phyloP scores from a whole-genome alignment of 768 basidiomycete genomes.

The Leccinum incarnatum region DNA sequence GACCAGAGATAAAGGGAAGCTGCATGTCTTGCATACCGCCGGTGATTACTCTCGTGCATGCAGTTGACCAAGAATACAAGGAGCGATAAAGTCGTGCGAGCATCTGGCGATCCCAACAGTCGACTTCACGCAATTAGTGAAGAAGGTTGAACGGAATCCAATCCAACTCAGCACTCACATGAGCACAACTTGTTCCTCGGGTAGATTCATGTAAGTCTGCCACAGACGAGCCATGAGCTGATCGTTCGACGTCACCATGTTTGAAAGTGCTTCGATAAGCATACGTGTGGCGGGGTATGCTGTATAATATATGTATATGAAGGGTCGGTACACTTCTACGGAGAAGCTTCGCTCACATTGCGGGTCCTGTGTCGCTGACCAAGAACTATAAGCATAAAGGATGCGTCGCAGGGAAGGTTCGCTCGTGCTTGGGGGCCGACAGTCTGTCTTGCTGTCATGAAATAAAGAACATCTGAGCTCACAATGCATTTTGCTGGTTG shows the following conservation, averaged over 20 bases:
- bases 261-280: slow-evolving; percentile 76
- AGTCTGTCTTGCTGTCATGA: slow-evolving; percentile 1
- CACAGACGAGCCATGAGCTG: slow-evolving; percentile 54
- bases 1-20: slow-evolving; percentile 6
- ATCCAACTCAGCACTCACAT: slow-evolving; percentile 49
- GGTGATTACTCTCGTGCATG: slow-evolving; percentile 50
- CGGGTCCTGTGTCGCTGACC: slow-evolving; percentile 60
- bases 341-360: slow-evolving; percentile 43
- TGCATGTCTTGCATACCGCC: slow-evolving; percentile 47
- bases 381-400: slow-evolving; percentile 74
- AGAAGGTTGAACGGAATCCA: not conserved
- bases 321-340: not conserved
- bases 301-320: slow-evolving; percentile 28
- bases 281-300: slow-evolving; percentile 63
- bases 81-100: slow-evolving; percentile 55
- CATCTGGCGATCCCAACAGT: slow-evolving; percentile 62
- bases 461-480: slow-evolving; percentile 30
- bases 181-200: slow-evolving; percentile 72
- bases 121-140: slow-evolving; percentile 39
- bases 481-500: slow-evolving; percentile 79
- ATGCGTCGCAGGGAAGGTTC: slow-evolving; percentile 69
- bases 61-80: slow-evolving; percentile 75
- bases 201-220: slow-evolving; percentile 60
- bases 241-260: slow-evolving; percentile 76
- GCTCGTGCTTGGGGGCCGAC: slow-evolving; percentile 48